Evolutionary conservation across 176 grass and related monocot species (phyloP).

Genomic region (Hordeum vulgare): DNA sequence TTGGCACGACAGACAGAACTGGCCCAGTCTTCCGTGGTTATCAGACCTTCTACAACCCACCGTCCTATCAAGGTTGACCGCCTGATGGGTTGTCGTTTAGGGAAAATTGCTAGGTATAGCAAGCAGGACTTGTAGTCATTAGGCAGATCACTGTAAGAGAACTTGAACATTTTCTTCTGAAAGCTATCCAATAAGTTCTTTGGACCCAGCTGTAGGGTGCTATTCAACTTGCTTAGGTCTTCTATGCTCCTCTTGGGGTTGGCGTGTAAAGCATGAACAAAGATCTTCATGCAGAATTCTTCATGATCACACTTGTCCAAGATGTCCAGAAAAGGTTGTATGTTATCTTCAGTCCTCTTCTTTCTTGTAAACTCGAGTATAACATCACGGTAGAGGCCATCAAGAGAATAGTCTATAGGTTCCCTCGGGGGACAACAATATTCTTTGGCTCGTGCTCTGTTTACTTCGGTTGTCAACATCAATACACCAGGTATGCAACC

Average conservation of each 20-base stretch:
- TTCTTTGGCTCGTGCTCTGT: background rate
- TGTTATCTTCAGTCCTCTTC: background rate
- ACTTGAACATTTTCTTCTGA: background rate
- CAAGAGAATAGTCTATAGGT: background rate
- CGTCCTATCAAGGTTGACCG: background rate
- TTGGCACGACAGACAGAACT: background rate
- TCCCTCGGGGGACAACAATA: background rate
- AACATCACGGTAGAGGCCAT: background rate
- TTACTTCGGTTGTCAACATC: background rate
- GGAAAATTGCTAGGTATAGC: constrained; percentile 6
- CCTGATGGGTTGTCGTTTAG: background rate
- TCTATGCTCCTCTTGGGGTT: background rate
- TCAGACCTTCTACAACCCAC: background rate
- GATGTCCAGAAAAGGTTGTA: background rate
- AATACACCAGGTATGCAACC: background rate
- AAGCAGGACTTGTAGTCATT: background rate
- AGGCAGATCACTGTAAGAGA: background rate
- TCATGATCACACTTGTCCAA: background rate
- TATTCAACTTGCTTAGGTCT: background rate
- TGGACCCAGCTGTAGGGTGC: background rate
- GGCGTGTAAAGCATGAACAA: background rate
- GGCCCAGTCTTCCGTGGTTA: background rate
- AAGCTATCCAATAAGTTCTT: background rate
- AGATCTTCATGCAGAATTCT: background rate
- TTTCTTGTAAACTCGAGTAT: background rate